A percentile compares a stretch with the other conserved stretches of the same genome.
phyloP scores from a whole-genome alignment of 1,284 basidiomycete genomes.

The Rhizoctonia solani region DNA sequence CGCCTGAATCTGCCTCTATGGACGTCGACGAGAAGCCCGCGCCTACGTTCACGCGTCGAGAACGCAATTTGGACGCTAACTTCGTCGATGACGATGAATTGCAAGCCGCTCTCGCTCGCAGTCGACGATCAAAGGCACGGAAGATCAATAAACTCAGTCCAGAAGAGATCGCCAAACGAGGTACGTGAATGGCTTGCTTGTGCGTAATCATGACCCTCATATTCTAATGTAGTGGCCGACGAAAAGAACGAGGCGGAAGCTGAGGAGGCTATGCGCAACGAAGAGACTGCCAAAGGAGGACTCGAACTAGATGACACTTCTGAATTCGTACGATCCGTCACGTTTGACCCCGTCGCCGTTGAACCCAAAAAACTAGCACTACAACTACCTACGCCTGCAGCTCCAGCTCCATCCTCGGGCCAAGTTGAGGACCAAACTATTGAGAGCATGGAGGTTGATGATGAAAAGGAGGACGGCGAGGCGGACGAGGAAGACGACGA shows the following conservation, averaged over 20 bases:
- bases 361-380: conserved; percentile 49
- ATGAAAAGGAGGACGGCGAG: conserved; percentile 73
- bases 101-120: conserved; percentile 87
- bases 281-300: conserved; percentile 57
- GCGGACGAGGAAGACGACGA: conserved; percentile 51
- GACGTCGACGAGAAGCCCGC: conserved; percentile 71
- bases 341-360: conserved; percentile 61
- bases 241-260: conserved; percentile 51
- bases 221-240: conserved; percentile 60
- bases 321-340: conserved; percentile 93
- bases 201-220: conserved; percentile 35
- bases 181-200: conserved; percentile 53
- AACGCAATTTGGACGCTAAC: conserved; percentile 76
- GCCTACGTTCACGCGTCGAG: conserved; percentile 54
- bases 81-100: conserved; percentile 99
- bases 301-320: conserved; percentile 96
- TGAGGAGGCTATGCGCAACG: conserved; percentile 52
- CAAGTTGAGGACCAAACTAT: conserved; percentile 59
- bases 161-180: conserved; percentile 81
- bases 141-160: conserved; percentile 79
- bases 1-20: conserved; percentile 60
- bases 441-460: conserved; percentile 68
- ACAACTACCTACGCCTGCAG: conserved; percentile 41
- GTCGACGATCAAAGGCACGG: conserved; percentile 79
- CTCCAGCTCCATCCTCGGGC: conserved; percentile 50